These are phyloP conservation scores for Plantago ovata DNA, from an alignment of 257 asterid genomes.

Conservation along the genomic window DNA sequence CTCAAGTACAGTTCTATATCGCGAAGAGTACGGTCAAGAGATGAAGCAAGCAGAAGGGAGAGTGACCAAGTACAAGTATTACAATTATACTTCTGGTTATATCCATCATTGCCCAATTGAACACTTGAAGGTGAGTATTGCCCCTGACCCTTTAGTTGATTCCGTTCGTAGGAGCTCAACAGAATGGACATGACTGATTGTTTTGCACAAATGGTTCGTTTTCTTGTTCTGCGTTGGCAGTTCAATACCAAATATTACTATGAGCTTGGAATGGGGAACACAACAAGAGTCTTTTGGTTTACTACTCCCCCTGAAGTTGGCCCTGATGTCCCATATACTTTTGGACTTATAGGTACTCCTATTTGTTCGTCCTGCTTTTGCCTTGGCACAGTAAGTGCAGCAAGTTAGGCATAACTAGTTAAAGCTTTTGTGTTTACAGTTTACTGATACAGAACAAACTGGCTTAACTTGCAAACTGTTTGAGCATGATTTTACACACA, in stretches of 20 bases:
- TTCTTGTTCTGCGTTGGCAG: slow-evolving; percentile 31
- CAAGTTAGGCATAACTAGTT: no score
- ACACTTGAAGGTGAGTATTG: slow-evolving; percentile 43
- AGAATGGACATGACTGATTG: no score
- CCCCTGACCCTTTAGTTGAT: background rate
- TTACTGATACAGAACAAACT: no score
- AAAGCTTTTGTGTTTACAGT: no score
- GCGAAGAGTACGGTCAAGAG: slow-evolving; percentile 43
- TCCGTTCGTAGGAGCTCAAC: no score
- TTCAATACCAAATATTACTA: slow-evolving; percentile 73
- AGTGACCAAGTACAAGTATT: slow-evolving; percentile 45
- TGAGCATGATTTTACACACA: background rate
- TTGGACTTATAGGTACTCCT: slow-evolving; percentile 80
- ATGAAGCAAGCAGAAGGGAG: slow-evolving; percentile 43
- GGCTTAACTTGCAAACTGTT: no score
- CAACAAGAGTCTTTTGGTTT: slow-evolving; percentile 69
- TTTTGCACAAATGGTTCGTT: background rate
- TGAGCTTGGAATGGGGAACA: slow-evolving; percentile 49
- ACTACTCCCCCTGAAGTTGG: slow-evolving; percentile 74
- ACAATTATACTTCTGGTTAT: slow-evolving; percentile 75
- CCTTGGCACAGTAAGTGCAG: no score
- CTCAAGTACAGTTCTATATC: slow-evolving; percentile 47
- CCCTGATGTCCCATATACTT: slow-evolving; percentile 84
- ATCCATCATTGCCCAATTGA: slow-evolving; percentile 66
- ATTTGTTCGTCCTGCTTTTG: slow-evolving; percentile 1